Percentiles rank a stretch among this genome's conserved stretches.
These are phyloP conservation scores for Symmetrospora coprosmae DNA, from an alignment of 768 basidiomycete species.

Conservation along the genomic window DNA sequence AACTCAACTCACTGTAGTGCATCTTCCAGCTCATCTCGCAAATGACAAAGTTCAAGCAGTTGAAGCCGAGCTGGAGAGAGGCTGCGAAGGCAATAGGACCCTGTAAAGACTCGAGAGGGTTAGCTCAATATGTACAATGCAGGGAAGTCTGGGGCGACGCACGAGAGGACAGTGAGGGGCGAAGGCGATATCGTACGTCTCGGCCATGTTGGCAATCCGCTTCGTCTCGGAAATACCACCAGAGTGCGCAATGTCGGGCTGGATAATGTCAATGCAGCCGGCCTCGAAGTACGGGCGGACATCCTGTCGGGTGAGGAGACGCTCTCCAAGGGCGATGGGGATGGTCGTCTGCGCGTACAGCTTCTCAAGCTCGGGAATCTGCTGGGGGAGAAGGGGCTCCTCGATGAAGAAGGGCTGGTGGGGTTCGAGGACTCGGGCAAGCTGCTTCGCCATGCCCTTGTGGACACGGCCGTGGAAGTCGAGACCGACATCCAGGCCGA, in stretches of 20 bases:
- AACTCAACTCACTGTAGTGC: not conserved
- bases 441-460: conserved; percentile 55
- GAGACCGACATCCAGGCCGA: conserved; percentile 50
- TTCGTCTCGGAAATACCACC: conserved; percentile 47
- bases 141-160: no score
- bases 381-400: conserved; percentile 49
- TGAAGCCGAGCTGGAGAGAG: conserved; percentile 51
- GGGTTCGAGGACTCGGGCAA: conserved; percentile 50
- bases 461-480: conserved; percentile 44
- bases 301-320: conserved; percentile 51
- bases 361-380: conserved; percentile 51
- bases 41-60: conserved; percentile 47
- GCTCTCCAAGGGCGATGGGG: conserved; percentile 50
- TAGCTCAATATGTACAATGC: no score
- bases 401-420: conserved; percentile 54
- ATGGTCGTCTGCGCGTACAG: conserved; percentile 46
- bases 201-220: conserved; percentile 48
- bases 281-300: conserved; percentile 52
- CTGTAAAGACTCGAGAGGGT: no score
- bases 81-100: conserved; percentile 60
- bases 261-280: conserved; percentile 53
- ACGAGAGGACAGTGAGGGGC: conserved; percentile 64
- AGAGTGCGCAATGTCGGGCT: conserved; percentile 47
- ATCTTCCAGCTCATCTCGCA: conserved; percentile 36
- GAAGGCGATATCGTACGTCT: conserved; percentile 55